Evolutionary conservation across 2,329 filamentous ascomycete species (phyloP), one percentile per base, ranked within the genome.

Genomic region (Fusarium sp.): DNA sequence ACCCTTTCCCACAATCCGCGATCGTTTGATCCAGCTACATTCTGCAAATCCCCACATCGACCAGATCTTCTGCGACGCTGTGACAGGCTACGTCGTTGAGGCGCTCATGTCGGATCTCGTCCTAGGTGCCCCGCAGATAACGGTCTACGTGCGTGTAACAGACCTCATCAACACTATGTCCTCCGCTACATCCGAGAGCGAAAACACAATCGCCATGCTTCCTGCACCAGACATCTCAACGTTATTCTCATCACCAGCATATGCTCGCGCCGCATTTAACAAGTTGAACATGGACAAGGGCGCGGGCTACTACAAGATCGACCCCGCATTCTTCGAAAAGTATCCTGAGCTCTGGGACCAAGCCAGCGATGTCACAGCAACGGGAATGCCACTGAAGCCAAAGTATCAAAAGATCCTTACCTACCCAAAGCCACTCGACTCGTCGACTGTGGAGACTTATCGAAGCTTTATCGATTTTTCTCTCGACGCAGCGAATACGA

Each of bases 381-480:
- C 54, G 15, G 79, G 79, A 6, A 79, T 81, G 4, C 80, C 79
- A 8, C 66, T 81, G 15, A 80, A 77, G 54, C 78, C 78, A 8
- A 73, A 77, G 33, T 49, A 74, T 15, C 78, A 81, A 54, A 76
- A 75, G 35, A 79, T 77, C 13, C 69, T 81, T 12, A 81, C 79
- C 0, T 81, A 79, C 26, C 80, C 80, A 4, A 76, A 72, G 28
- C 80, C 78, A 9, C 75, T 81, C 8, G 76, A 80, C 33, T n/a
- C 66, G 3, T 69, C 75, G 3, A 81, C 75, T 3, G 77, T 81
- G 24, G 77, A 79, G 63, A 81, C 79, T 1, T 81, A 81, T 58
- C 76, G 79, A 28, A 81, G 79, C 38, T 81, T 81, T 20, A 81
- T 81, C 44, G 75, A 81, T 45, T 81, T 81, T 62, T 80, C 79